Percentiles rank a stretch among this genome's conserved stretches.
phyloP scores from a whole-genome alignment of 2,329 filamentous ascomycete species.

The Hypoxylon sp. region DNA sequence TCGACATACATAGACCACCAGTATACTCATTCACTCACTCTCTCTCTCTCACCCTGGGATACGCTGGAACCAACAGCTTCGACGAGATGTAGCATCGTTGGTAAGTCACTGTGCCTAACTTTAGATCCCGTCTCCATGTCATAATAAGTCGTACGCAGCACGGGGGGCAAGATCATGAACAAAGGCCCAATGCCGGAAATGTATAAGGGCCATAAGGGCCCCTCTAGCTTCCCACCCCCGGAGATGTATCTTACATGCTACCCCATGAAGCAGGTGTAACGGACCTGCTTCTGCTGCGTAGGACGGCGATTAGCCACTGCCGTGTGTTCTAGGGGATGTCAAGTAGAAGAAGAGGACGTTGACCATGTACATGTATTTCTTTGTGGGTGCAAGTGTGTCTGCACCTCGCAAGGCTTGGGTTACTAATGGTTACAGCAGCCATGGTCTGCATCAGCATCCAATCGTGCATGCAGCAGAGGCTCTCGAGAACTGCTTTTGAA shows the following conservation, averaged over 20 bases:
- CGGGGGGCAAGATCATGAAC: no score
- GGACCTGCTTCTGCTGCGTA: conserved; percentile 38
- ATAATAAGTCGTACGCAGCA: no score
- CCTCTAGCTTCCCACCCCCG: no score
- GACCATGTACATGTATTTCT: conserved; percentile 21
- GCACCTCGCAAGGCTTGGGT: conserved; percentile 32
- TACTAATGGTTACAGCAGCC: conserved; percentile 22
- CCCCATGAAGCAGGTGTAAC: conserved; percentile 44
- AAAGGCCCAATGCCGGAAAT: no score
- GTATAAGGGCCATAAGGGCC: no score
- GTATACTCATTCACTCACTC: no score
- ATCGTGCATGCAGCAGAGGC: conserved; percentile 35
- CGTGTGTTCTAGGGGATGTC: conserved; percentile 24
- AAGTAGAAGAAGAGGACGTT: conserved; percentile 16
- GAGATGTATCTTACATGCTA: conserved; percentile 42
- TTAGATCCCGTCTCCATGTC: no score
- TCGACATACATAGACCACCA: no score
- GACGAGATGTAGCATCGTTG: no score
- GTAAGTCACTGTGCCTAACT: no score
- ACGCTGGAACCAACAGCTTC: no score
- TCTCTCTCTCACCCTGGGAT: no score
- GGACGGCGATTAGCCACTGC: conserved; percentile 35
- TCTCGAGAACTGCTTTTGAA: conserved; percentile 17
- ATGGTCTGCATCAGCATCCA: conserved; percentile 32
- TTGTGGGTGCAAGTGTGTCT: conserved; percentile 26